Evolutionary conservation across 179 eudicot genomes (phyloP).

Genomic region (Corrigiola litoralis): DNA sequence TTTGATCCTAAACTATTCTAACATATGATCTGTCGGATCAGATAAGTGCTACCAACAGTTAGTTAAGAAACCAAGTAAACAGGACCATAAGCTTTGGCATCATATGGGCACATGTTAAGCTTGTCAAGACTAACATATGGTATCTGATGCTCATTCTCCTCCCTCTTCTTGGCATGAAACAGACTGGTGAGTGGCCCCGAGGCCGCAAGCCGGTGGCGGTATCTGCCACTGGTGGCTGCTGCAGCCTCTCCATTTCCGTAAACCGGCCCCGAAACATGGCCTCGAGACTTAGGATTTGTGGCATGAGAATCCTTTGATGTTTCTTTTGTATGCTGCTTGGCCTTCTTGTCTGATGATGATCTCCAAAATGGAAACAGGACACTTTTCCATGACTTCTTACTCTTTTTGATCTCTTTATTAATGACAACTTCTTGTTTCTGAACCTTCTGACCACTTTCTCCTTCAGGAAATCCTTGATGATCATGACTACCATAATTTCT

Average conservation of each 20-base stretch:
- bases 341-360: conserved; percentile 13
- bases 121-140: conserved; percentile 28
- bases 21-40: conserved; percentile 1
- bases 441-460: background rate
- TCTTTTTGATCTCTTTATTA: conserved; percentile 5
- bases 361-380: conserved; percentile 23
- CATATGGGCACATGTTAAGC: conserved; percentile 13
- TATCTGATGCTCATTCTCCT: background rate
- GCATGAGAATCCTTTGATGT: background rate
- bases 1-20: background rate
- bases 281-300: background rate
- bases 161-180: conserved; percentile 18
- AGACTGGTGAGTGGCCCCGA: conserved; percentile 24
- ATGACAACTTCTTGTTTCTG: background rate
- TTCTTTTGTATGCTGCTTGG: background rate
- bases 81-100: conserved; percentile 29
- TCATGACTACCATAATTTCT: conserved; percentile 8
- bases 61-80: conserved; percentile 26
- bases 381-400: conserved; percentile 29
- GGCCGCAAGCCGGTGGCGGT: background rate
- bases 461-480: background rate
- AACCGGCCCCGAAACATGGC: conserved; percentile 22
- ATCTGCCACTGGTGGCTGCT: background rate
- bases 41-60: background rate
- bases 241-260: background rate